Evolutionary conservation across 768 basidiomycete genomes (phyloP), one percentile per base, ranked within the genome.

Genomic region (Hypsizygus marmoreus): DNA sequence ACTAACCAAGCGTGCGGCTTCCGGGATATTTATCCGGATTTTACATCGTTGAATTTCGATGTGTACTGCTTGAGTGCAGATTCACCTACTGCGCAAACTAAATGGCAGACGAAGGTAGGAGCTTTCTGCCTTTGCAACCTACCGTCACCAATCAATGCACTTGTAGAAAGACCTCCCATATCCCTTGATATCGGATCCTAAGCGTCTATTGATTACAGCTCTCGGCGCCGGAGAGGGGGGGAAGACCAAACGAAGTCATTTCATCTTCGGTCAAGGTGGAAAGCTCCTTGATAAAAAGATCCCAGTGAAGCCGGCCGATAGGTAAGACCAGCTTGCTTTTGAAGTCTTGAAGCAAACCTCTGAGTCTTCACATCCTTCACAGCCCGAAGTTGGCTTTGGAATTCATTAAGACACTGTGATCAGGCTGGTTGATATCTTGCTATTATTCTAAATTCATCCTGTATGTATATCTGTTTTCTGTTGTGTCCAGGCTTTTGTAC

Each of bases 1-100:
- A 97, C 93, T 3, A 85, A 70, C 26, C 94, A 97, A 64, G 94
- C 95, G 0, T 97, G 95, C 62, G 88, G 85, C 4, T 98, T 89
- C 76, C 78, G 92, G 14, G 94, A 97, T 62, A 73, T 73, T 41
- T 90, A 87, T 63, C 78, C 83, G 4, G 85, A 89, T 52, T 95
- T 95, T 63, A 72, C 78, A 2, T 68, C 79, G 4, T 61, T 77
- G 47, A 74, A 81, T 32, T 97, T 83, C 64, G 75, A 75, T 42
- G 85, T 95, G 31, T 91, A 91, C 62, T 92, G 93, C 52, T 67
- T 97, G 45, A 92, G 88, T 62, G 82, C 83, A 4, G 93, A 95
- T 65, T 72, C 79, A 6, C 79, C 89, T 0, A 58, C 75, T 6
- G 86, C 88, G 1, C 91, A 92, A 66, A 72, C 64, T 46, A 91